Conservation (phyloP, 495 filamentous ascomycete species). For the Aspergillus kassunensis region DNA sequence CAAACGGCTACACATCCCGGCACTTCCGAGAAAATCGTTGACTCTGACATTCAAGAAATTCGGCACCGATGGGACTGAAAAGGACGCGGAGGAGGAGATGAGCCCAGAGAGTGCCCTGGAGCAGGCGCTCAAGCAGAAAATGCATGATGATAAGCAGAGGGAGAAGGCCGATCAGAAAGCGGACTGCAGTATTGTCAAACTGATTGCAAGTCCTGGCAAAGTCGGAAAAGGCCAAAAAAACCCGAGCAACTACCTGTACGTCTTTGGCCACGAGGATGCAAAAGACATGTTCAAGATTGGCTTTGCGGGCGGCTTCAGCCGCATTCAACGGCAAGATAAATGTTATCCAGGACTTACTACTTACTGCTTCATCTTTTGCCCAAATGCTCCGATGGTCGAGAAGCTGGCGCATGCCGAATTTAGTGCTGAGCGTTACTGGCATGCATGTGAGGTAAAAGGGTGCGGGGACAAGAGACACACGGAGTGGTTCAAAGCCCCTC, state of each 20-base stretch:
- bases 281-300: background rate
- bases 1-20: too few species aligned
- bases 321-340: background rate
- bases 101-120: too few species aligned
- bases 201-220: background rate
- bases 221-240: background rate
- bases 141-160: too few species aligned
- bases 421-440: background rate
- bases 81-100: too few species aligned
- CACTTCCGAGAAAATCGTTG: too few species aligned
- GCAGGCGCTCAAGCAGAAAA: too few species aligned
- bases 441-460: background rate
- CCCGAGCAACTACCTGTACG: background rate
- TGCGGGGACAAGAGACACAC: background rate
- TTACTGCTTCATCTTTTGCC: background rate
- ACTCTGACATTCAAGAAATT: too few species aligned
- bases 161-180: too few species aligned
- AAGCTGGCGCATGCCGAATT: background rate
- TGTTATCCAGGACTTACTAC: background rate
- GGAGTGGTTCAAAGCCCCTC: background rate
- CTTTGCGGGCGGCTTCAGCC: background rate
- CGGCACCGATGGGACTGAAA: too few species aligned
- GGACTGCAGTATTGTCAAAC: background rate
- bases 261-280: background rate
- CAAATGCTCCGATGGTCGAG: background rate